phyloP scores from a whole-genome alignment of 352 stramenopile species.

The Pythium dissotocum region DNA sequence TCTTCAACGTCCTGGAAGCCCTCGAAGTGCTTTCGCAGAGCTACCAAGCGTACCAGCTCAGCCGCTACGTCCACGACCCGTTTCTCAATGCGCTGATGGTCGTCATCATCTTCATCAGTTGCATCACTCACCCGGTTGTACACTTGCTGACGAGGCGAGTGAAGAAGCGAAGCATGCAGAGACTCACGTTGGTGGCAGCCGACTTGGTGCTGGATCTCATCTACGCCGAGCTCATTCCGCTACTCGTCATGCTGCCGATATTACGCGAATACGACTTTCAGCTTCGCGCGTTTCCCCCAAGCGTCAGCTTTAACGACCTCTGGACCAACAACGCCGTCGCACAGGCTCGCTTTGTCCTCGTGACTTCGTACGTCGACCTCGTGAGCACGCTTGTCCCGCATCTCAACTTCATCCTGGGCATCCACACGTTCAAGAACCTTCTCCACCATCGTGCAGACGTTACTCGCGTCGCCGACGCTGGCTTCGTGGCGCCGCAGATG shows the following conservation, averaged over 20 bases:
- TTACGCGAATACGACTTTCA: neutral
- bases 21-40: constrained; percentile 2
- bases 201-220: constrained; percentile 13
- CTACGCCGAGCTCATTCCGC: constrained; percentile 2
- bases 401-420: constrained; percentile 9
- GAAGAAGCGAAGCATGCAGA: neutral
- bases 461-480: neutral
- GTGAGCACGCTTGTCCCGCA: constrained; percentile 11
- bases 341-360: constrained; percentile 4
- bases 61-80: neutral
- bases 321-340: constrained; percentile 12
- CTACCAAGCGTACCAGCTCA: constrained; percentile 19
- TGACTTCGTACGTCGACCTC: constrained; percentile 19
- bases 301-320: neutral
- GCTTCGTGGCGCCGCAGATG: neutral
- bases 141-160: neutral
- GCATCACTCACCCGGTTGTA: neutral
- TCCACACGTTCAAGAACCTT: constrained; percentile 2
- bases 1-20: neutral
- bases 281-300: neutral
- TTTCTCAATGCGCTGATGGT: constrained; percentile 6
- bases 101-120: constrained; percentile 8
- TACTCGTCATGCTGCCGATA: neutral
- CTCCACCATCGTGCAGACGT: neutral
- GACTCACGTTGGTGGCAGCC: neutral